Evolutionary conservation across 306 rosid genomes (phyloP), one percentile per base, ranked within the genome.

Genomic region (Prunus davidiana): DNA sequence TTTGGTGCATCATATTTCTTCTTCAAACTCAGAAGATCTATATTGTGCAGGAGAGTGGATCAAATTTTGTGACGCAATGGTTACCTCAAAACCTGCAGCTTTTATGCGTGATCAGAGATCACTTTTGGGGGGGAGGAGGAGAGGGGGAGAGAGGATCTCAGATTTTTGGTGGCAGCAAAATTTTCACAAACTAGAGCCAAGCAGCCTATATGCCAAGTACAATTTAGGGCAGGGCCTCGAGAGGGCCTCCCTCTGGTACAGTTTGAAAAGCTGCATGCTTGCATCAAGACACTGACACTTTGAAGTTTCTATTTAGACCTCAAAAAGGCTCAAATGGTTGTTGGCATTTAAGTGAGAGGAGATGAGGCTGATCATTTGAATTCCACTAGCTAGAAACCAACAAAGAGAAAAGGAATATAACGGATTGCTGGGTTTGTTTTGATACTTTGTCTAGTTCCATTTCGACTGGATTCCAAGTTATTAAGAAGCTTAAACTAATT

Each of bases 141-240:
- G 14, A 55, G 25, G 62, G 61, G 27, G 11, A 3, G 18, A 6
- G 28, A 12, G 49, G 69, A 28, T 62, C 41, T 18, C 4, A 64
- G 47, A 64, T 64, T 47, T 32, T 25, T 32, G 34, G 7, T n/a
- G 34, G 16, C 38, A 7, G 38, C 6, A 64, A 52, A 64, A 34
- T 51, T 64, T 75, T 50, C 71, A 63, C 71, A 27, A 19, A 30
- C 16, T 22, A 51, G 16, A 75, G 61, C 64, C 62, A 64, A 49
- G 12, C 51, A 64, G 54, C 30, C 32, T 62, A 18, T 16, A 8
- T 18, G 2, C 27, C 41, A 13, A 9, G 78, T 19, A 30, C 71
- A 38, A 38, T 8, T 8, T 20, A 25, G 15, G 22, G 62, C 28
- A 56, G 28, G 27, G 22, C 62, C 28, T 0, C 62, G 22, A 28